These are phyloP conservation scores for Tricholoma terreum DNA, from an alignment of 768 basidiomycete genomes.

Conservation along the genomic window DNA sequence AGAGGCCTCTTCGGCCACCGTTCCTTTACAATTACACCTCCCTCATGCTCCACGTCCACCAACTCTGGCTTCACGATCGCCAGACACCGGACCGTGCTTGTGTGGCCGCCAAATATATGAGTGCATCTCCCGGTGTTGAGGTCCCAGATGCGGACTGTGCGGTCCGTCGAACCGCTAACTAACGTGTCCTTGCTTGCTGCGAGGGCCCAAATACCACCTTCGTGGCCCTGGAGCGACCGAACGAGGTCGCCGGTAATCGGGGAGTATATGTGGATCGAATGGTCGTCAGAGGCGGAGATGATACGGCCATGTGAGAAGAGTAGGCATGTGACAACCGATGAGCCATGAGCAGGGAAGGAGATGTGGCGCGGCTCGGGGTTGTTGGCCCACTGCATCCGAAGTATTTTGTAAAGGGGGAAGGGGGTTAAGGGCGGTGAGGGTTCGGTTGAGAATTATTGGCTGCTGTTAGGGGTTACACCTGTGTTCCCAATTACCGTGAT, in stretches of 20 bases:
- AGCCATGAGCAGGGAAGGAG: slow-evolving; percentile 85
- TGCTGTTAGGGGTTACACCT: too few species aligned
- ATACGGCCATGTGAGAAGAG: slow-evolving; percentile 93
- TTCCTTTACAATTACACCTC: slow-evolving; percentile 59
- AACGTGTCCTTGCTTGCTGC: slow-evolving; percentile 82
- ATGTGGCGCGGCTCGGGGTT: slow-evolving; percentile 70
- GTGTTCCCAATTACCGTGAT: too few species aligned
- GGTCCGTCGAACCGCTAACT: slow-evolving; percentile 90
- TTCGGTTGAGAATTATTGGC: too few species aligned
- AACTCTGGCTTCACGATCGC: slow-evolving; percentile 93
- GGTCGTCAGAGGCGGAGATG: slow-evolving; percentile 95
- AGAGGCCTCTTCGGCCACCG: slow-evolving; percentile 65
- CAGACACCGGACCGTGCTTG: slow-evolving; percentile 92
- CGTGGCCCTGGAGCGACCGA: slow-evolving; percentile 80
- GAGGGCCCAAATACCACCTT: slow-evolving; percentile 97
- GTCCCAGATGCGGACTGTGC: slow-evolving; percentile 91
- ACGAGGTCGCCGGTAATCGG: slow-evolving; percentile 75
- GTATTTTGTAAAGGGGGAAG: slow-evolving; percentile 87
- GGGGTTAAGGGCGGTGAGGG: too few species aligned
- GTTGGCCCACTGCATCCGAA: slow-evolving; percentile 77
- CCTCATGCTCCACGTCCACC: slow-evolving; percentile 68
- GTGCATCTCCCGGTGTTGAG: slow-evolving; percentile 75
- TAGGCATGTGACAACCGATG: slow-evolving; percentile 91
- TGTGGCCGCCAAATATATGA: slow-evolving; percentile 94
- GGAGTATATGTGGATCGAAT: slow-evolving; percentile 92